phyloP scores from a whole-genome alignment of 495 filamentous ascomycete genomes.

The Neurospora sp. region DNA sequence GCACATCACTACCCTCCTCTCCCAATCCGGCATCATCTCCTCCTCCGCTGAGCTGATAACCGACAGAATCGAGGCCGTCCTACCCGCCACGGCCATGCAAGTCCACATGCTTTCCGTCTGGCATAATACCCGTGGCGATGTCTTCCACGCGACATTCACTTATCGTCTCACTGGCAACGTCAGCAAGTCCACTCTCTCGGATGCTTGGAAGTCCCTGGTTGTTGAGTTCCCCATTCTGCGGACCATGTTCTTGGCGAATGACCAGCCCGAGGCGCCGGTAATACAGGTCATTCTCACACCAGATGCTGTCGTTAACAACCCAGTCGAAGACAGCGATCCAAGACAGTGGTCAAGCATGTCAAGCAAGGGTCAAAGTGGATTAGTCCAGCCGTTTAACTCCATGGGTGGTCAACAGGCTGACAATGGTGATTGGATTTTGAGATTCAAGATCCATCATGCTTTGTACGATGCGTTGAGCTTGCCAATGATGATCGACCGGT shows the following conservation, averaged over 20 bases:
- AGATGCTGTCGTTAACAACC: background rate
- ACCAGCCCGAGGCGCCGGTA: slow-evolving; percentile 33
- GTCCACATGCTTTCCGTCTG: slow-evolving; percentile 59
- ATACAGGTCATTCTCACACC: slow-evolving; percentile 32
- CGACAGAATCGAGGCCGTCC: slow-evolving; percentile 35
- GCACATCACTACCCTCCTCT: background rate
- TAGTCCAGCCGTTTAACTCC: slow-evolving; percentile 5
- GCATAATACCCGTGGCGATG: slow-evolving; percentile 48
- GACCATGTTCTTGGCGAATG: slow-evolving; percentile 47
- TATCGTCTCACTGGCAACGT: slow-evolving; percentile 34
- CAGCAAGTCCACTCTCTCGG: slow-evolving; percentile 23
- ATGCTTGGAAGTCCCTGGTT: slow-evolving; percentile 49
- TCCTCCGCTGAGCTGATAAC: background rate
- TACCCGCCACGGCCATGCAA: slow-evolving; percentile 62
- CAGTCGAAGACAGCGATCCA: background rate
- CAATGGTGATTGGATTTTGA: slow-evolving; percentile 13
- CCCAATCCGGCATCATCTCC: background rate
- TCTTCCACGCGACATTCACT: slow-evolving; percentile 55
- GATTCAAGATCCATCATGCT: slow-evolving; percentile 59
- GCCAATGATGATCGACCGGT: slow-evolving; percentile 33
- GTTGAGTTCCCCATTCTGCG: slow-evolving; percentile 48
- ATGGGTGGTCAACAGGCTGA: slow-evolving; percentile 1
- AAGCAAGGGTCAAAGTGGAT: slow-evolving; percentile 2
- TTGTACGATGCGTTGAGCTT: slow-evolving; percentile 70
- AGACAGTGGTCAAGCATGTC: background rate